Base-by-base conservation (phyloP, 169 alveolate genomes). In the Cryptosporidium tyzzeri region DNA sequence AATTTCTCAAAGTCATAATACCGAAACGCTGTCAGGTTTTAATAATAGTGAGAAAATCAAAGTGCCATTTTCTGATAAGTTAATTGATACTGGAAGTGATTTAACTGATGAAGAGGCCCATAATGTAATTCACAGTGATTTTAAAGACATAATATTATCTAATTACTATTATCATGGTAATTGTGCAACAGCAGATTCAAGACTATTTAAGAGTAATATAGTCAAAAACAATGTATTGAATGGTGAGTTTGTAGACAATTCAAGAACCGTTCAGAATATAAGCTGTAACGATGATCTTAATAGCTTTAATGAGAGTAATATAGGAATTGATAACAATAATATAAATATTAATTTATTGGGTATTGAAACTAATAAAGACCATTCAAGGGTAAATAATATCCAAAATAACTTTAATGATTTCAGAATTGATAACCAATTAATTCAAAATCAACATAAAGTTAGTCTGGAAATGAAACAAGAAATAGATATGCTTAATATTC, bases 391-490 rank as follows among this genome's bases (percentile, higher is more conserved):
- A 58, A 59, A 23, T 8, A 12, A 31, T 31, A 12, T 31, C 10
- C 69, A 59, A 10, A 23, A 59, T 14, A 8, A 0, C 33, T n/a
- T 9, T 23, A 31, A 10, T 59, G 14, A 31, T 59, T 26, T 23
- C n/a, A 59, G n/a, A n/a, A 26, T 59, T 59, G 69, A 59, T 59
- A 59, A 16, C 18, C 69, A 59, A 59, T 31, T 59, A 0, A 59
- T 59, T 59, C 16, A 59, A 59, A 31, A 31, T 59, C 8, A 59
- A 3, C 69, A 23, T 10, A 48, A 48, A 1, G 23, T 59, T 59
- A 21, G 69, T 21, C 23, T 59, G 5, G 69, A 59, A 31, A 31
- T 59, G 14, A 31, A 21, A n/a, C 69, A 23, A 21, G 69, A 48
- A 48, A 48, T 48, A 48, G 55, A 48, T 48, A 3, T 48, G 55